These are phyloP conservation scores for Lagenidium giganteum DNA, from an alignment of 352 stramenopile species.

Conservation along the genomic window DNA sequence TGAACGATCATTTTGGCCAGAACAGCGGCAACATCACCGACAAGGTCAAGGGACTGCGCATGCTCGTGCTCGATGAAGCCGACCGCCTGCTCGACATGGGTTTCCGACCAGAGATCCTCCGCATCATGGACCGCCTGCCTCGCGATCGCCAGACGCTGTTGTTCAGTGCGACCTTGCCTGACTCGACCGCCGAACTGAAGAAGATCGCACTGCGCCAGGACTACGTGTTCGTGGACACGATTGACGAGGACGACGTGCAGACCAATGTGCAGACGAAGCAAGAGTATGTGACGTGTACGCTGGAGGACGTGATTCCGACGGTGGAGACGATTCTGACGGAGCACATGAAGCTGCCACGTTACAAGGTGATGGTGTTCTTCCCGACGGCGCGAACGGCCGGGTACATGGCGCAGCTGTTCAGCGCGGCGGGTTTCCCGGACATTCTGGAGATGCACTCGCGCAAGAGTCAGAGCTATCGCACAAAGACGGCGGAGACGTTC, in stretches of 20 bases:
- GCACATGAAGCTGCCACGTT: slow-evolving; percentile 40
- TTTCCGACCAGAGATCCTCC: slow-evolving; percentile 97
- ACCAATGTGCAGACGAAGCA: slow-evolving; percentile 64
- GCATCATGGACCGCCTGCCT: slow-evolving; percentile 96
- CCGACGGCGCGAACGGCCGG: slow-evolving; percentile 79
- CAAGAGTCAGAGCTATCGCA: slow-evolving; percentile 88
- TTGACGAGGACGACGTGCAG: slow-evolving; percentile 61
- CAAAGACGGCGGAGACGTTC: slow-evolving; percentile 83
- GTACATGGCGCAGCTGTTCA: slow-evolving; percentile 88
- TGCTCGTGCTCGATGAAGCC: slow-evolving; percentile 99
- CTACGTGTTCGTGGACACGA: slow-evolving; percentile 75
- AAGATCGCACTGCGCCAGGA: slow-evolving; percentile 66
- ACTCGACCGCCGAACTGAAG: slow-evolving; percentile 95
- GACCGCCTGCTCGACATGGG: slow-evolving; percentile 99
- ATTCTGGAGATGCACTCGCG: slow-evolving; percentile 94
- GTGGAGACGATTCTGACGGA: slow-evolving; percentile 40
- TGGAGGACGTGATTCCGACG: slow-evolving; percentile 34
- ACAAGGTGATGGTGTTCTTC: slow-evolving; percentile 95
- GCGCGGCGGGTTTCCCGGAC: slow-evolving; percentile 36
- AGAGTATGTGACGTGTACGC: slow-evolving; percentile 30
- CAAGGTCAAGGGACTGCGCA: slow-evolving; percentile 52
- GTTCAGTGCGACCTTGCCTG: slow-evolving; percentile 97
- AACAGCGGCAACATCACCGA: slow-evolving; percentile 92
- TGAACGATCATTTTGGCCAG: slow-evolving; percentile 99
- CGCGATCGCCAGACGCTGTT: slow-evolving; percentile 93